These are phyloP conservation scores for Astrothelium subdiscretum DNA, from an alignment of 495 filamentous ascomycete genomes.

Conservation along the genomic window DNA sequence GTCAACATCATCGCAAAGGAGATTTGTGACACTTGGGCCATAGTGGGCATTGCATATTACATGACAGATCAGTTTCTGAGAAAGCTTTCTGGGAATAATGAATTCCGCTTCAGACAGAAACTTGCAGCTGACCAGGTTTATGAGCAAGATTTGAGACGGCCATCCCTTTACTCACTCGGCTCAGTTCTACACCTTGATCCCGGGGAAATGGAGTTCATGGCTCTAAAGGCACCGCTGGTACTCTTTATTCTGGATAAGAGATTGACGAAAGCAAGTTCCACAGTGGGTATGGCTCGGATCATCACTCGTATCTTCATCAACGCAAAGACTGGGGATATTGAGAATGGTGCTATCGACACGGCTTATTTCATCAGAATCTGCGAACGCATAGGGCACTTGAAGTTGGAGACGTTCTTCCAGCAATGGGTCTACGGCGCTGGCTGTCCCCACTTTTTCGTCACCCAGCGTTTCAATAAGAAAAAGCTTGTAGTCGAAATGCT, in stretches of 20 bases:
- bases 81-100: constrained; percentile 82
- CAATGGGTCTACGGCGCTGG: constrained; percentile 88
- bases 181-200: constrained; percentile 65
- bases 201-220: constrained; percentile 77
- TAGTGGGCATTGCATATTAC: constrained; percentile 81
- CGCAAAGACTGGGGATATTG: constrained; percentile 63
- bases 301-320: constrained; percentile 70
- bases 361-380: constrained; percentile 65
- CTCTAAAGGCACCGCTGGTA: constrained; percentile 81
- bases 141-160: constrained; percentile 68
- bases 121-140: constrained; percentile 67
- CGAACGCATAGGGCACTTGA: constrained; percentile 76
- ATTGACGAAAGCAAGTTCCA: constrained; percentile 73
- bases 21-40: constrained; percentile 78
- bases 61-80: constrained; percentile 89
- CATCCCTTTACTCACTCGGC: constrained; percentile 72
- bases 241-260: constrained; percentile 88
- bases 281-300: constrained; percentile 71
- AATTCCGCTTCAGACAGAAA: constrained; percentile 87
- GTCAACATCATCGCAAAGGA: constrained; percentile 75
- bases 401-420: constrained; percentile 75
- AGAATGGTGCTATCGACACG: constrained; percentile 61
- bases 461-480: constrained; percentile 94
- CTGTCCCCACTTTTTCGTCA: constrained; percentile 74
- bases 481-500: constrained; percentile 88